Evolutionary conservation across 2,329 filamentous ascomycete species (phyloP).

Genomic region (Sordariomycetes sp.): DNA sequence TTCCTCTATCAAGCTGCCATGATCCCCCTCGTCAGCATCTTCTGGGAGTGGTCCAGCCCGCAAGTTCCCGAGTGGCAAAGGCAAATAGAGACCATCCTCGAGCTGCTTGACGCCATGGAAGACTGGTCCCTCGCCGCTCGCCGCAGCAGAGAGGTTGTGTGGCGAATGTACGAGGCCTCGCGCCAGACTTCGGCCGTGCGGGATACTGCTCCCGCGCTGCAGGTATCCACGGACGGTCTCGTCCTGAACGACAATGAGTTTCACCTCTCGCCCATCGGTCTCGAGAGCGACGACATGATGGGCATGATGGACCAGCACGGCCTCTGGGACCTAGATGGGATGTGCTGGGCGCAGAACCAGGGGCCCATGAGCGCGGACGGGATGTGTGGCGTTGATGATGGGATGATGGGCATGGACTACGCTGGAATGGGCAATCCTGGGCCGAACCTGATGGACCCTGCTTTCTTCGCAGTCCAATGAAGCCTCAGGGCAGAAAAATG

Average conservation of each 20-base stretch:
- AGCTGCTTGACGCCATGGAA: slow-evolving; percentile 54
- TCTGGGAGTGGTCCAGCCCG: slow-evolving; percentile 52
- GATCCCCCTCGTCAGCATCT: slow-evolving; percentile 67
- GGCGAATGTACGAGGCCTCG: slow-evolving; percentile 52
- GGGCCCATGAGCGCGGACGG: slow-evolving; percentile 7
- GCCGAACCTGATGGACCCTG: slow-evolving; percentile 25
- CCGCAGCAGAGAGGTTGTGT: slow-evolving; percentile 53
- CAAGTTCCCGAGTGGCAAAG: slow-evolving; percentile 42
- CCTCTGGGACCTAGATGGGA: slow-evolving; percentile 47
- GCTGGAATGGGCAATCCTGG: slow-evolving; percentile 25
- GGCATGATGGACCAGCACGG: slow-evolving; percentile 43
- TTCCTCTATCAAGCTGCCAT: slow-evolving; percentile 74
- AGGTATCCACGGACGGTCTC: slow-evolving; percentile 17
- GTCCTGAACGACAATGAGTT: slow-evolving; percentile 28
- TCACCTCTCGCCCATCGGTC: slow-evolving; percentile 41
- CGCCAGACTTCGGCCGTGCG: slow-evolving; percentile 17
- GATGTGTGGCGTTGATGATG: slow-evolving; percentile 19
- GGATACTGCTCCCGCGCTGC: not conserved
- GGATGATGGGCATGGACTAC: slow-evolving; percentile 26
- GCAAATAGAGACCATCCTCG: slow-evolving; percentile 49
- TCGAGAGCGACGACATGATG: slow-evolving; percentile 43
- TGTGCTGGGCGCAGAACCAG: slow-evolving; percentile 36
- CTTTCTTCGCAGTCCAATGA: slow-evolving; percentile 32
- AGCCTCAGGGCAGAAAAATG: not conserved
- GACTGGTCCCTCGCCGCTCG: slow-evolving; percentile 56